Percentiles rank a stretch among this genome's conserved stretches.
These are phyloP conservation scores for Yamadazyma jaroonii DNA, from an alignment of 1,139 yeast species.

Conservation along the genomic window DNA sequence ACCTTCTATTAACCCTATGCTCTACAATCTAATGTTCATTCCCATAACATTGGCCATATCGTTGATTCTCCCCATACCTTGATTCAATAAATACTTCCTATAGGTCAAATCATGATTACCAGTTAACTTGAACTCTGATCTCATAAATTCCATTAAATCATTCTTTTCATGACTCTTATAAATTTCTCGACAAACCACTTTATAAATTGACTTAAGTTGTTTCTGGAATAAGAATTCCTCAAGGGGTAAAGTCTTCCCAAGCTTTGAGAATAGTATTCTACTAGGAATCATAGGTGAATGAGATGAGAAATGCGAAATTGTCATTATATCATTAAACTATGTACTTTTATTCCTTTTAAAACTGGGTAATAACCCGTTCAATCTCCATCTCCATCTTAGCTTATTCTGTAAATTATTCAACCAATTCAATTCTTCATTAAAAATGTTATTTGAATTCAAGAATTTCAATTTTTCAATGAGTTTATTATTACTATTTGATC, in stretches of 20 bases:
- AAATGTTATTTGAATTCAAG: constrained; percentile 14
- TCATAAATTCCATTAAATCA: constrained; percentile 32
- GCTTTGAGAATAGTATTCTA: constrained; percentile 5
- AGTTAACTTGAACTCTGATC: constrained; percentile 34
- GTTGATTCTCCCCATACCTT: constrained; percentile 29
- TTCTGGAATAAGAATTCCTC: constrained; percentile 43
- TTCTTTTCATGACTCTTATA: constrained; percentile 36
- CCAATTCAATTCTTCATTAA: constrained; percentile 23
- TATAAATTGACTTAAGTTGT: constrained; percentile 30
- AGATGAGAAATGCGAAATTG: background rate
- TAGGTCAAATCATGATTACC: constrained; percentile 30
- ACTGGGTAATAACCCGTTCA: constrained; percentile 21
- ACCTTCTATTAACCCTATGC: no score
- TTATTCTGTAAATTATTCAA: constrained; percentile 25
- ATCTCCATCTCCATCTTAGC: constrained; percentile 32
- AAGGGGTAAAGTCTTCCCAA: constrained; percentile 25
- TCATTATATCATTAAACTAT: no score
- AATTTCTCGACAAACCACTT: constrained; percentile 31
- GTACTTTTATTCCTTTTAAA: constrained; percentile 4
- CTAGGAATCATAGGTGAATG: constrained; percentile 2
- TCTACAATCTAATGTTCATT: constrained; percentile 10
- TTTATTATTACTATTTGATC: constrained; percentile 15
- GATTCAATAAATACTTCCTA: constrained; percentile 36
- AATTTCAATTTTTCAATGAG: constrained; percentile 23
- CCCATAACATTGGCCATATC: constrained; percentile 28